Base-by-base conservation (phyloP, 768 basidiomycete species). In the Boletus sp. region DNA sequence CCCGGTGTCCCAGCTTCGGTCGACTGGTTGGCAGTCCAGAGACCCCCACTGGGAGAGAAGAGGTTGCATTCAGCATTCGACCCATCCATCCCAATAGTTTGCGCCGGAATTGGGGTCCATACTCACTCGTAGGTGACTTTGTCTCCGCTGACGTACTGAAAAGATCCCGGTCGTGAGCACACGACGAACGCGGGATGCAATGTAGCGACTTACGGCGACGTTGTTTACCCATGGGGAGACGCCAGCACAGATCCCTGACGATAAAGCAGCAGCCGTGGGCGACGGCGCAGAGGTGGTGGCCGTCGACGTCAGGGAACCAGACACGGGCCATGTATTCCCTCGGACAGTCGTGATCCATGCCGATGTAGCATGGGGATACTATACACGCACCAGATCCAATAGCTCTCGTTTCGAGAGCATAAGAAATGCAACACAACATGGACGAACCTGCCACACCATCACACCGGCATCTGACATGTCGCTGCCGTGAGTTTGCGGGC, bases 1-100 rank as follows among this genome's bases (percentile, higher is more conserved):
- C 67, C 65, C 3, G 69, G 73, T 0, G 17, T 25, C 64, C 79
- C 78, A 25, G 59, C 67, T 53, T 79, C 55, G 19, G 70, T 71
- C 80, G 80, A 82, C 65, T 72, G 77, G 54, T 71, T 73, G 10
- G 79, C 79, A 15, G 72, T 75, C 79, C 80, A 82, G 23, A 80
- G 68, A 57, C 75, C 68, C 3, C 79, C 76, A 47, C 80, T 79
- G 39, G 9, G 4, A 38, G n/a, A 40, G 9, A 13, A 13, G 14
- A 30, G 38, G 5, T 17, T 19, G 13, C 27, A 15, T 25, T 39
- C 30, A 27, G 15, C n/a, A n/a, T 29, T 29, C 33, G 15, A 0
- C 5, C 17, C 10, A n/a, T 11, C 21, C 15, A 25, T 25, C 34
- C 25, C 13, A 7, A 7, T 7, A 32, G 1, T 25, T 17, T 4